A percentile compares a stretch with the other conserved stretches of the same genome.
Conservation (phyloP, 1,139 yeast genomes). For the Kurtzmaniella quercitrusa region DNA sequence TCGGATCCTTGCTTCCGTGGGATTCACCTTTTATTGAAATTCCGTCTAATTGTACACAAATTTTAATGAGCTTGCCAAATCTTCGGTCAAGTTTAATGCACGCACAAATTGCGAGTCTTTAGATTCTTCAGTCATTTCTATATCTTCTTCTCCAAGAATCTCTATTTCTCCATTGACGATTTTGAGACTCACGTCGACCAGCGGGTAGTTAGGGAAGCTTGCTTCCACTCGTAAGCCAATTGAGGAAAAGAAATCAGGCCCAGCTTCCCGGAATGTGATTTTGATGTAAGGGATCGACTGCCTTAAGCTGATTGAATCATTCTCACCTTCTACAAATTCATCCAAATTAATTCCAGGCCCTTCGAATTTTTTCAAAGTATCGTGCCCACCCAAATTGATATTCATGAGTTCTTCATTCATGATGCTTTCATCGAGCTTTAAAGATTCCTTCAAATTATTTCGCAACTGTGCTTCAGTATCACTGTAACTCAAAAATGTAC, state of each 20-base stretch:
- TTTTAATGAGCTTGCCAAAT: conserved; percentile 20
- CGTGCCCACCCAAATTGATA: conserved; percentile 26
- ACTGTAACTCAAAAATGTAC: neutral
- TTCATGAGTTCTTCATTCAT: conserved; percentile 40
- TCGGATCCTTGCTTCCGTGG: too few species aligned
- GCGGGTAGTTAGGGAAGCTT: conserved; percentile 10
- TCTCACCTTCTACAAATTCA: conserved; percentile 13
- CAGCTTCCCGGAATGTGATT: conserved; percentile 23
- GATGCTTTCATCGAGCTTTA: conserved; percentile 33
- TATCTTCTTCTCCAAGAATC: conserved; percentile 13
- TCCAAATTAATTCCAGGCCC: conserved; percentile 20
- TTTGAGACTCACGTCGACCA: conserved; percentile 18
- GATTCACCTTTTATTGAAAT: too few species aligned
- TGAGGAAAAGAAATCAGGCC: conserved; percentile 12
- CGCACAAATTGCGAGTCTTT: conserved; percentile 16
- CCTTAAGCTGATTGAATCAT: neutral
- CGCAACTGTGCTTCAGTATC: conserved; percentile 10
- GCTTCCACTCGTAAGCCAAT: conserved; percentile 17
- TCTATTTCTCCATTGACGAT: conserved; percentile 28
- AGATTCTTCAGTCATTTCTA: conserved; percentile 18
- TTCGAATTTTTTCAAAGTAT: conserved; percentile 16
- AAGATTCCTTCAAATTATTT: conserved; percentile 31
- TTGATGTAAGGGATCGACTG: conserved; percentile 11
- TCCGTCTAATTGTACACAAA: conserved; percentile 18
- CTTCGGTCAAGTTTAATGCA: conserved; percentile 31